These are phyloP conservation scores for Diaporthe sp. DNA, from an alignment of 2,329 filamentous ascomycete genomes.

Conservation along the genomic window DNA sequence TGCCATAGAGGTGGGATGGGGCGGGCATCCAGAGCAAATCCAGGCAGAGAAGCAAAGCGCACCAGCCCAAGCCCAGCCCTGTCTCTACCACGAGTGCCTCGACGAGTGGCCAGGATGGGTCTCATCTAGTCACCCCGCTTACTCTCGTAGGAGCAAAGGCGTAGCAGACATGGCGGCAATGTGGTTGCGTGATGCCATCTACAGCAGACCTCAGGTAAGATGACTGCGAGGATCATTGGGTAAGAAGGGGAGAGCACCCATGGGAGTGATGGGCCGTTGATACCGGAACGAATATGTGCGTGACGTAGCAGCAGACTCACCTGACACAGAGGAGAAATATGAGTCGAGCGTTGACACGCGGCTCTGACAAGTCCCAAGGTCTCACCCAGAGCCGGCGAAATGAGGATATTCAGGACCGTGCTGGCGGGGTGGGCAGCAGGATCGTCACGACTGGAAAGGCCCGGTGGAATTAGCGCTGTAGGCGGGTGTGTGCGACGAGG, in stretches of 20 bases:
- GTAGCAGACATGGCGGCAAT: neutral
- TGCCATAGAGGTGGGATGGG: constrained; percentile 20
- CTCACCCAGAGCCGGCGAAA: constrained; percentile 9
- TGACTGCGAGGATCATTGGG: neutral
- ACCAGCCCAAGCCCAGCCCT: neutral
- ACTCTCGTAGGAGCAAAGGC: neutral
- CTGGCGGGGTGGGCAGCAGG: constrained; percentile 22
- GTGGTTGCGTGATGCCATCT: constrained; percentile 2
- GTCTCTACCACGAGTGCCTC: neutral
- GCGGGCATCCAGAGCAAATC: constrained; percentile 19
- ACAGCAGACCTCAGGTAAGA: neutral
- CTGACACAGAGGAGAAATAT: constrained; percentile 4
- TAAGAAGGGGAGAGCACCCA: constrained; percentile 14
- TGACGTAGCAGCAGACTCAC: constrained; percentile 16
- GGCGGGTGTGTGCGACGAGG: neutral
- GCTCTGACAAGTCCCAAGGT: constrained; percentile 19
- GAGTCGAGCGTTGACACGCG: constrained; percentile 6
- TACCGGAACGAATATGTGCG: neutral
- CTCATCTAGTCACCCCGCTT: neutral
- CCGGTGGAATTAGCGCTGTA: constrained; percentile 17
- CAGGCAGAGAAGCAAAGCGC: neutral
- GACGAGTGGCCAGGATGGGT: neutral
- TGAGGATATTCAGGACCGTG: constrained; percentile 28
- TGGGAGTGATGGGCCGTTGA: neutral
- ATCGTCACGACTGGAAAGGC: constrained; percentile 1